These are phyloP conservation scores for Scutellaria barbata DNA, from an alignment of 257 asterid species.

Conservation along the genomic window DNA sequence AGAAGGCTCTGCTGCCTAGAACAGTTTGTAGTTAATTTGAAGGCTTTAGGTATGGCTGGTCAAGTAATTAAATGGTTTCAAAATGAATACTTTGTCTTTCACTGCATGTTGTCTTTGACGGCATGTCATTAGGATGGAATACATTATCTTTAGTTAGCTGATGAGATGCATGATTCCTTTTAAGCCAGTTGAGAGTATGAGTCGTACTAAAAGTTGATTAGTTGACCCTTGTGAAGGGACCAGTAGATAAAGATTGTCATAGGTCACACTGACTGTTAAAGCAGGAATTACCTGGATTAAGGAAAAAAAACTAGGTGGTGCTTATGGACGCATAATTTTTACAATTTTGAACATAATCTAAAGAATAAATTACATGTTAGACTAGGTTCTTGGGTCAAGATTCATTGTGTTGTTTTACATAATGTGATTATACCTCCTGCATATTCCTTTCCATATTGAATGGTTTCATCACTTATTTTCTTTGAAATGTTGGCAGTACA, in stretches of 20 bases:
- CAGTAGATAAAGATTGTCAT: too few species aligned
- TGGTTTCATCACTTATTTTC: neutral
- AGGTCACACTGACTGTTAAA: too few species aligned
- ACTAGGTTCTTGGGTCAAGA: neutral
- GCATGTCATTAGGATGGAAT: too few species aligned
- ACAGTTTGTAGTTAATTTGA: neutral
- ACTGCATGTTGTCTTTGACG: too few species aligned
- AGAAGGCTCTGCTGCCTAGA: neutral
- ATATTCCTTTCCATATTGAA: neutral
- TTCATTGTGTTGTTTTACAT: neutral
- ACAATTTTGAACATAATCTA: neutral
- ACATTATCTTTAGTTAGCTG: too few species aligned
- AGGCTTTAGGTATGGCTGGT: neutral
- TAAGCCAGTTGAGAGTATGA: too few species aligned
- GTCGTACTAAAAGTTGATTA: too few species aligned
- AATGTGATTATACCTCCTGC: neutral
- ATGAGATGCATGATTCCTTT: neutral
- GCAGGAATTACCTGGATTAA: neutral
- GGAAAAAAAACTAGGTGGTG: neutral
- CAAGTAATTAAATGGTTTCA: neutral
- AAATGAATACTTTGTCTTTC: neutral
- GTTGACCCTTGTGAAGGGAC: too few species aligned
- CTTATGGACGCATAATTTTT: neutral
- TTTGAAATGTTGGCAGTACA: conserved; percentile 63
- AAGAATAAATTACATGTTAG: neutral